Evolutionary conservation across 2,329 filamentous ascomycete genomes (phyloP).

Genomic region (Kalmusia sp.): DNA sequence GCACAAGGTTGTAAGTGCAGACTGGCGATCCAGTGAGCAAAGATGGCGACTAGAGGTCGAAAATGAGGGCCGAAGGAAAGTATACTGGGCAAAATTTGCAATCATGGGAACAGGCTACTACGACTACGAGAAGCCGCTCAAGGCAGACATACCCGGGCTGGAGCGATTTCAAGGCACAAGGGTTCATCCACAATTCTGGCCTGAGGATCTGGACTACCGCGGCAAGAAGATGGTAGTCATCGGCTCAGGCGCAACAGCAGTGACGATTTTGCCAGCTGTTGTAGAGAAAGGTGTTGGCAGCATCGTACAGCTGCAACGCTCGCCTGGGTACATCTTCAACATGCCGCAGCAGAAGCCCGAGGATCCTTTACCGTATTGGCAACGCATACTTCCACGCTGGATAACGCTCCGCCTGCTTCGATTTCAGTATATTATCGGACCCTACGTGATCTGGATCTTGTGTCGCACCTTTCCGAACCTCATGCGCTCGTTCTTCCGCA

Average conservation of each 20-base stretch:
- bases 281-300: slow-evolving; percentile 66
- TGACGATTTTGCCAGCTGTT: slow-evolving; percentile 77
- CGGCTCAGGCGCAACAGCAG: slow-evolving; percentile 79
- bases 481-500: slow-evolving; percentile 57
- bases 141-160: slow-evolving; percentile 70
- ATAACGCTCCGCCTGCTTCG: slow-evolving; percentile 58
- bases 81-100: slow-evolving; percentile 56
- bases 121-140: slow-evolving; percentile 70
- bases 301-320: slow-evolving; percentile 83
- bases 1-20: slow-evolving; percentile 49
- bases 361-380: slow-evolving; percentile 42
- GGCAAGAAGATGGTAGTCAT: slow-evolving; percentile 75
- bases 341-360: slow-evolving; percentile 53
- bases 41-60: slow-evolving; percentile 53
- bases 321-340: slow-evolving; percentile 68
- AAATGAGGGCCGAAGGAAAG: slow-evolving; percentile 42
- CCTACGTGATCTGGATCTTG: slow-evolving; percentile 58
- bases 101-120: slow-evolving; percentile 75
- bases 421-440: slow-evolving; percentile 58
- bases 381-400: slow-evolving; percentile 54
- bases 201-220: slow-evolving; percentile 68
- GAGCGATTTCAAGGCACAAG: slow-evolving; percentile 68
- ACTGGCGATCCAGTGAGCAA: slow-evolving; percentile 58
- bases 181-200: slow-evolving; percentile 80
- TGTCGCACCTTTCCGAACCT: slow-evolving; percentile 61